Conservation (phyloP, 805 yeast species). For the Clavispora fructus region DNA sequence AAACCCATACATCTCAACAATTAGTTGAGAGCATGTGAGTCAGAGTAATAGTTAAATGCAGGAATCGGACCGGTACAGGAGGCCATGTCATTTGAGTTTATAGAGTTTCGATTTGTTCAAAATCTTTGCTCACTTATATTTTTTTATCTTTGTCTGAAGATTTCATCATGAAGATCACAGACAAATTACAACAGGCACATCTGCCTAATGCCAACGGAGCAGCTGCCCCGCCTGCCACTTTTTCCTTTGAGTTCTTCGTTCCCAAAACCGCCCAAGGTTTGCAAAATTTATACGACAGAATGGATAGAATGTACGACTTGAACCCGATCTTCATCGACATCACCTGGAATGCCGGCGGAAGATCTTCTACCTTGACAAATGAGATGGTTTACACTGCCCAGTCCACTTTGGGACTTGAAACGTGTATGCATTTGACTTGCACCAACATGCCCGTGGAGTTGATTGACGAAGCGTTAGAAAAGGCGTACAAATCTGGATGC, state of each 20-base stretch:
- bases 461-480: slow-evolving; percentile 78
- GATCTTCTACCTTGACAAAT: slow-evolving; percentile 74
- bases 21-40: not conserved
- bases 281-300: slow-evolving; percentile 90
- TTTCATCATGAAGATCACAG: slow-evolving; percentile 33
- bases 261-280: slow-evolving; percentile 98
- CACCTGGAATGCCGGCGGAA: slow-evolving; percentile 98
- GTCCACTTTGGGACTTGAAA: slow-evolving; percentile 84
- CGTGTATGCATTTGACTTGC: slow-evolving; percentile 97
- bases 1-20: not conserved
- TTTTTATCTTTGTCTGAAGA: not conserved
- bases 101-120: not conserved
- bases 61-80: slow-evolving; percentile 3
- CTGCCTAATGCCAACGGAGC: slow-evolving; percentile 31
- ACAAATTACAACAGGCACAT: slow-evolving; percentile 40
- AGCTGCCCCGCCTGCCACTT: slow-evolving; percentile 57
- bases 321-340: slow-evolving; percentile 91
- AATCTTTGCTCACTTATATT: not conserved
- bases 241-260: slow-evolving; percentile 94
- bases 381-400: slow-evolving; percentile 92
- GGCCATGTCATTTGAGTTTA: not conserved
- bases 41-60: not conserved
- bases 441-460: slow-evolving; percentile 83
- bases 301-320: slow-evolving; percentile 94
- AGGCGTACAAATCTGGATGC: slow-evolving; percentile 88